Evolutionary conservation across 129 eudicot species (phyloP).

Genomic region (Helichrysum umbraculigerum): DNA sequence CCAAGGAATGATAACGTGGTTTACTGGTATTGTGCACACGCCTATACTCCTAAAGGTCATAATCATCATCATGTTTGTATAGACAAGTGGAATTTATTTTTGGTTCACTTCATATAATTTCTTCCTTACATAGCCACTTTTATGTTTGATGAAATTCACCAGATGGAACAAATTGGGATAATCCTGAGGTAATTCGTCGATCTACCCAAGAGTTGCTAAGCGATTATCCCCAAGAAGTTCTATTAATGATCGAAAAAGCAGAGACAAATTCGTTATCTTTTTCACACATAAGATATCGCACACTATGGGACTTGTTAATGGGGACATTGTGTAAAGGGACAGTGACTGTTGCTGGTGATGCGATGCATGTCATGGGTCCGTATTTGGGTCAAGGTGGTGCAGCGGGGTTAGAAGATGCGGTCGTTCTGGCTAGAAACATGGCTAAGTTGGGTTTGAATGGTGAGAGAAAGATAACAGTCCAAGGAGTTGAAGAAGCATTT

Average conservation of each 20-base stretch:
- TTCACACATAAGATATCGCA: conserved; percentile 47
- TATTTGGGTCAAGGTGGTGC: conserved; percentile 79
- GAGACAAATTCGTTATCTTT: conserved; percentile 38
- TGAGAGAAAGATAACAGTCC: conserved; percentile 4
- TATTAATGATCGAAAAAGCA: conserved; percentile 40
- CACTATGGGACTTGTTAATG: conserved; percentile 65
- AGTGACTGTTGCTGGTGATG: conserved; percentile 67
- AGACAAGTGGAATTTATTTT: too few relatives aligned
- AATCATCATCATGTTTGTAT: not conserved
- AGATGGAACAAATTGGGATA: conserved; percentile 38
- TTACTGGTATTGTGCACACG: conserved; percentile 53
- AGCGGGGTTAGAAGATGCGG: conserved; percentile 63
- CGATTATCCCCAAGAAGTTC: conserved; percentile 40
- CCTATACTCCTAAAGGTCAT: conserved; percentile 22
- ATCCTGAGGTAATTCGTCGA: conserved; percentile 41
- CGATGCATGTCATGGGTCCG: conserved; percentile 75
- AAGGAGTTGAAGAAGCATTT: conserved; percentile 36
- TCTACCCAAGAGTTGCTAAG: conserved; percentile 23
- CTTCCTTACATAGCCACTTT: not conserved
- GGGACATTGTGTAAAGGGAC: conserved; percentile 40
- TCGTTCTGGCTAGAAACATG: conserved; percentile 57
- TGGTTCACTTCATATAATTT: not conserved
- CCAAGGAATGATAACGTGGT: conserved; percentile 49
- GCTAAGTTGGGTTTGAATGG: conserved; percentile 23
- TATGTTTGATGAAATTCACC: not conserved